Evolutionary conservation across 139 green algal species (phyloP).

Genomic region (Picochlorum sp.): DNA sequence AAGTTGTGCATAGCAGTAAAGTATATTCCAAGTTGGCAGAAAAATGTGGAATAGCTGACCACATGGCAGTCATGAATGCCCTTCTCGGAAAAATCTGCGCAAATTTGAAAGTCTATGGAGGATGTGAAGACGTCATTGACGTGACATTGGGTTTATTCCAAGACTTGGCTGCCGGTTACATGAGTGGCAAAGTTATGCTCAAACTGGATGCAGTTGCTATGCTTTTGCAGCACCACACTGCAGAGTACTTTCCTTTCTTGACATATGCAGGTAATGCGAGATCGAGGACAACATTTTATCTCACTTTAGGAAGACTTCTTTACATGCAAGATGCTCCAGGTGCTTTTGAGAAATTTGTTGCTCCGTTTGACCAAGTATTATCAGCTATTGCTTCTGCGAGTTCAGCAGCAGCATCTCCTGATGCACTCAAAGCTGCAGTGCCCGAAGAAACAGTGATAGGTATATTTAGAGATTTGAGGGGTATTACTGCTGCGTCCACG

Average conservation of each 20-base stretch:
- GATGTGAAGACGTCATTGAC: conserved; percentile 74
- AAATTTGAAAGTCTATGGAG: conserved; percentile 77
- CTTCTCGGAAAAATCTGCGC: conserved; percentile 84
- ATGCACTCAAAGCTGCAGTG: conserved; percentile 35
- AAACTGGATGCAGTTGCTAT: conserved; percentile 83
- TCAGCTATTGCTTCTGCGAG: conserved; percentile 28
- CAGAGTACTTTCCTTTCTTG: conserved; percentile 77
- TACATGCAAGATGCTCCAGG: conserved; percentile 90
- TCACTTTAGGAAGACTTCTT: conserved; percentile 80
- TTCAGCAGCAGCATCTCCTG: conserved; percentile 19
- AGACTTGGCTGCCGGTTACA: conserved; percentile 89
- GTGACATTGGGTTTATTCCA: conserved; percentile 84
- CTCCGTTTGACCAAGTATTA: conserved; percentile 70
- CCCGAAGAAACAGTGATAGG: conserved; percentile 62
- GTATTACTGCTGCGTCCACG: conserved; percentile 80
- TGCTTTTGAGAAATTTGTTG: conserved; percentile 86
- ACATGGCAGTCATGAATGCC: conserved; percentile 65
- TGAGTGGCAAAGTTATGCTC: conserved; percentile 92
- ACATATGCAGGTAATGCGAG: conserved; percentile 63
- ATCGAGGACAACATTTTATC: conserved; percentile 88
- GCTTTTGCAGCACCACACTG: conserved; percentile 77
- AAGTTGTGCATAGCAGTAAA: conserved; percentile 92
- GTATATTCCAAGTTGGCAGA: conserved; percentile 81
- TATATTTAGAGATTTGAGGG: conserved; percentile 87
- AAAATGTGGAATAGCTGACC: conserved; percentile 69